phyloP scores from a whole-genome alignment of 495 filamentous ascomycete genomes.

The Neohortaea acidophila region DNA sequence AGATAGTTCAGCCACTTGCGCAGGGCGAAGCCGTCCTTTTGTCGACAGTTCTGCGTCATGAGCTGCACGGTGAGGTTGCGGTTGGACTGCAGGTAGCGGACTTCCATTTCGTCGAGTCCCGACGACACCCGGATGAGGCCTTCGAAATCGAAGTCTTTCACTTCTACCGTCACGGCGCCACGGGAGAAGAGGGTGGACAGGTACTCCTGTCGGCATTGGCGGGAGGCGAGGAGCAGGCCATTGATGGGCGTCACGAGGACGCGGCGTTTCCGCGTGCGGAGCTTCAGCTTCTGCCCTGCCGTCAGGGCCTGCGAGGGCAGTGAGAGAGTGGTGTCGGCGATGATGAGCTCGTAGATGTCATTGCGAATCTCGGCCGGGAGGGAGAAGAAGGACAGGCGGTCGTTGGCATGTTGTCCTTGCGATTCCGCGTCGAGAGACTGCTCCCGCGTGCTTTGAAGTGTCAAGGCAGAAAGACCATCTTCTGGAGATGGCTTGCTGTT shows the following conservation, averaged over 20 bases:
- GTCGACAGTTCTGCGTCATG: background rate
- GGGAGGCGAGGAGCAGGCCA: background rate
- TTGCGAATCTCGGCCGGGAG: conserved; percentile 10
- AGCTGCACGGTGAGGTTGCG: background rate
- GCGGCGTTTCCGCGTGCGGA: background rate
- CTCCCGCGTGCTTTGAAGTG: background rate
- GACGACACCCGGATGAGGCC: background rate
- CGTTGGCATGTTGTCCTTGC: too few species aligned
- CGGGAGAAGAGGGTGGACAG: background rate
- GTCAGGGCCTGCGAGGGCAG: background rate
- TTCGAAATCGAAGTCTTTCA: conserved; percentile 1
- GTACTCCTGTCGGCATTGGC: conserved; percentile 1
- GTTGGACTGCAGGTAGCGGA: background rate
- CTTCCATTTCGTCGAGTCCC: background rate
- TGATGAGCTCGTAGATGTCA: conserved; percentile 11
- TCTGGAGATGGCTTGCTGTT: background rate
- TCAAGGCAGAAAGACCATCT: background rate
- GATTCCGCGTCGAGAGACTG: background rate
- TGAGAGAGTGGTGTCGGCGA: background rate
- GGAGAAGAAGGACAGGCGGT: conserved; percentile 4
- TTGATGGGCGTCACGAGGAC: background rate
- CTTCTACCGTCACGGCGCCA: background rate
- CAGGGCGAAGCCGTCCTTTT: background rate
- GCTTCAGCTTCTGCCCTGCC: background rate
- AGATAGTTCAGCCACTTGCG: background rate